Percentiles rank a stretch among this genome's conserved stretches.
Evolutionary conservation across 2,329 filamentous ascomycete species (phyloP).

Genomic region (Parastagonospora nodorum): DNA sequence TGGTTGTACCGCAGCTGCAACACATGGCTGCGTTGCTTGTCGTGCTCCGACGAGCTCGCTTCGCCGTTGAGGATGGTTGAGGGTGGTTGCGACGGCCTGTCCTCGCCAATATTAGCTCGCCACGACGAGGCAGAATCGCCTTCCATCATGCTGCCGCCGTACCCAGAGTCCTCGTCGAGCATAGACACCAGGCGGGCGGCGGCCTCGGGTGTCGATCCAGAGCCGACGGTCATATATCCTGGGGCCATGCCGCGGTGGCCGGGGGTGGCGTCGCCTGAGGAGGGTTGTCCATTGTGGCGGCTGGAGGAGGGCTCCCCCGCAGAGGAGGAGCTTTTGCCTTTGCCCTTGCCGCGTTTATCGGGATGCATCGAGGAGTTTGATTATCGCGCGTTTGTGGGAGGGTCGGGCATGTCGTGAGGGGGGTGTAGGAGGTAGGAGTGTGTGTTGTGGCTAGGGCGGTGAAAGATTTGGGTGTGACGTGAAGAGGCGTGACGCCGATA

Average conservation of each 20-base stretch:
- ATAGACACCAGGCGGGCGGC: constrained; percentile 80
- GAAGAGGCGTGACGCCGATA: constrained; percentile 2
- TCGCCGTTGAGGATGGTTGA: constrained; percentile 58
- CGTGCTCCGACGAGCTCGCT: constrained; percentile 60
- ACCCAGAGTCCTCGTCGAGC: constrained; percentile 87
- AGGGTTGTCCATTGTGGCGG: constrained; percentile 26
- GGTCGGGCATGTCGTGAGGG: constrained; percentile 38
- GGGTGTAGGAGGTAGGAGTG: constrained; percentile 4
- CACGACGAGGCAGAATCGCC: constrained; percentile 63
- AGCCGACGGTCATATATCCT: constrained; percentile 87
- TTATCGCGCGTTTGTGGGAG: constrained; percentile 17
- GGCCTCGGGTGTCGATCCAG: constrained; percentile 78
- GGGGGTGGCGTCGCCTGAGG: constrained; percentile 30
- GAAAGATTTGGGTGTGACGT: neutral
- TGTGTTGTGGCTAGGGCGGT: constrained; percentile 3
- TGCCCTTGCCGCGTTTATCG: constrained; percentile 26
- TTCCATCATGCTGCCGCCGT: constrained; percentile 75
- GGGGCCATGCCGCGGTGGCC: constrained; percentile 50
- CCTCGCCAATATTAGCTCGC: constrained; percentile 61
- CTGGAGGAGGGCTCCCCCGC: constrained; percentile 34
- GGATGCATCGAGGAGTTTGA: constrained; percentile 34
- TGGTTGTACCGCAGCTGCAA: constrained; percentile 95
- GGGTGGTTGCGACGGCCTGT: constrained; percentile 62
- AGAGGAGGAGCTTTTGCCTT: constrained; percentile 22
- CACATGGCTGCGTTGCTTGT: constrained; percentile 75